Base-by-base conservation (phyloP, 768 basidiomycete genomes). In the Pleurotus salmoneostramineus region DNA sequence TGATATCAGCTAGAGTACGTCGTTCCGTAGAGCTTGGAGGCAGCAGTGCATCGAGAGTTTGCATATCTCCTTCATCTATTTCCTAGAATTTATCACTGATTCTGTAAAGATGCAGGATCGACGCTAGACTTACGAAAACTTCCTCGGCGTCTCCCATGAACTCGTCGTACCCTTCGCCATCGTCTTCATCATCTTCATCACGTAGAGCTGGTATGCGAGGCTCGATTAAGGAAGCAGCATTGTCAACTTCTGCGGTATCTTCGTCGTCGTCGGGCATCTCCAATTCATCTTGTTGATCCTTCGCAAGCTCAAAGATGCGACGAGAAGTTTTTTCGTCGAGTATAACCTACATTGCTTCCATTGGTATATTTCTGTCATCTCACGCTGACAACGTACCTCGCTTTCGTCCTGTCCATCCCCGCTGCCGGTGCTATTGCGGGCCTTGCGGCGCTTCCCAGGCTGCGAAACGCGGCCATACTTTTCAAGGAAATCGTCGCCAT, bases 1-100 rank as follows among this genome's bases (percentile, higher is more conserved):
- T 99, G n/a, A 98, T 79, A 69, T 99, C 97, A 33, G 97, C 97
- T 33, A 99, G 76, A 2, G 96, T 98, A 69, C 83, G 82, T 46
- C 92, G 83, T 69, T 91, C 88, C 5, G 82, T 81, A 12, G 83
- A 78, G 71, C 88, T 91, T 11, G 84, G 73, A 40, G 93, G 93
- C 44, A 92, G 80, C 33, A 94, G 76, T 11, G 84, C 77, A 64
- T 98, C 95, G 36, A 99, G 77, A 0, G 93, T 84, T 62, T 89
- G 84, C 71, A 96, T 79, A 73, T 98, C 97, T 60, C 79, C 85
- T 58, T 90, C 85, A 74, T 98, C 95, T 67, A 99, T 90, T 80
- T 96, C 83, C 91, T 92, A 66, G 55, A 55, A 45, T 42, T 56
- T 58, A 49, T 52, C 34, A 55, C 43, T 65, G 56, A 51, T 48